phyloP scores from a whole-genome alignment of 345 rosid genomes.

The Pugionium cornutum region DNA sequence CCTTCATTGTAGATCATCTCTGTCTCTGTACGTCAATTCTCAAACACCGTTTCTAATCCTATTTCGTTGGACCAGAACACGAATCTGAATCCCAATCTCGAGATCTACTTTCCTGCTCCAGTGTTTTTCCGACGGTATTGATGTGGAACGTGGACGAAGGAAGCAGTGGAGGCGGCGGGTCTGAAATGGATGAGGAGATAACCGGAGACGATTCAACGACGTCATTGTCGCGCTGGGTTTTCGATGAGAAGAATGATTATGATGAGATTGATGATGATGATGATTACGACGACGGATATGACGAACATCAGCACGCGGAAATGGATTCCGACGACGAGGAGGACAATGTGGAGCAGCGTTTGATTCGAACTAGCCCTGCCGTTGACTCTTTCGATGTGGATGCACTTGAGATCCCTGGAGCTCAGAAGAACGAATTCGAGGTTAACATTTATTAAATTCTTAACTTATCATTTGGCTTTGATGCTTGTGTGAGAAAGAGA shows the following conservation, averaged over 20 bases:
- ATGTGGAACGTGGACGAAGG: conserved; percentile 49
- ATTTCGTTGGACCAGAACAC: conserved; percentile 24
- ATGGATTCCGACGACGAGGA: conserved; percentile 74
- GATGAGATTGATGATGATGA: conserved; percentile 47
- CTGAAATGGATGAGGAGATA: conserved; percentile 48
- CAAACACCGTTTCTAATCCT: conserved; percentile 6
- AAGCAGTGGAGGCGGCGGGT: conserved; percentile 41
- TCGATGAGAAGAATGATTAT: conserved; percentile 74
- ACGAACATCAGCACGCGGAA: conserved; percentile 35
- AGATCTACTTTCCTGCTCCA: conserved; percentile 17
- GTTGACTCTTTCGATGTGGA: conserved; percentile 95
- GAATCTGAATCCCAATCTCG: conserved; percentile 28
- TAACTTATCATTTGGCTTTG: conserved; percentile 1
- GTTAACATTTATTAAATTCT: conserved; percentile 25
- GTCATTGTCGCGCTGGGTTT: conserved; percentile 89
- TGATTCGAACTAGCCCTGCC: conserved; percentile 93
- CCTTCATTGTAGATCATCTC: conserved; percentile 33
- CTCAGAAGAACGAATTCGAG: conserved; percentile 73
- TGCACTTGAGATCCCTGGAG: conserved; percentile 90
- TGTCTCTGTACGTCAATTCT: conserved; percentile 25
- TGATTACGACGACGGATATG: conserved; percentile 42
- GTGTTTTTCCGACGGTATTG: conserved; percentile 16
- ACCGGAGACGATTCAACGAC: conserved; percentile 59
- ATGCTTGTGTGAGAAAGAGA: conserved; percentile 3
- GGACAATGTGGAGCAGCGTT: conserved; percentile 68